Percentiles rank a stretch among this genome's conserved stretches.
Evolutionary conservation across 2,329 filamentous ascomycete species (phyloP).

Genomic region (Metarhizium humberi): DNA sequence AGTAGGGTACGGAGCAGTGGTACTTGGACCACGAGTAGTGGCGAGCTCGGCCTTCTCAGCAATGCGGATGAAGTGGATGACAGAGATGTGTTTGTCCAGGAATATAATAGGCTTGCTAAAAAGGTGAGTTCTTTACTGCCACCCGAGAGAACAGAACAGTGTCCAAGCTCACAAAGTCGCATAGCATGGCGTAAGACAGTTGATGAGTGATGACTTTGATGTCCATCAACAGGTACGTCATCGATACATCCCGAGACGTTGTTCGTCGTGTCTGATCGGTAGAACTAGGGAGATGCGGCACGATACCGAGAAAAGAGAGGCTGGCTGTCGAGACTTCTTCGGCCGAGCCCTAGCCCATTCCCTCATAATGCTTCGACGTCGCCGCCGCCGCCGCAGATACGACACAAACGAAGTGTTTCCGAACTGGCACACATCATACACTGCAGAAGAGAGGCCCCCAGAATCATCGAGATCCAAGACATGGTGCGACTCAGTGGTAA

Average conservation of each 20-base stretch:
- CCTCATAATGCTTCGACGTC: conserved; percentile 5
- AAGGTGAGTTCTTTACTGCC: conserved; percentile 31
- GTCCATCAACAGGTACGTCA: conserved; percentile 22
- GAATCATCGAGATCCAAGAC: conserved; percentile 43
- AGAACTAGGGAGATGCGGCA: conserved; percentile 11
- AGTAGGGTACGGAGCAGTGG: conserved; percentile 32
- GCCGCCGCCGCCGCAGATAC: conserved; percentile 9
- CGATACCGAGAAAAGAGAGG: conserved; percentile 20
- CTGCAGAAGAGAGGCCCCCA: conserved; percentile 33
- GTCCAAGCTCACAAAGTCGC: conserved; percentile 1
- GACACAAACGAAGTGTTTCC: conserved; percentile 44
- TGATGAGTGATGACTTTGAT: conserved; percentile 27
- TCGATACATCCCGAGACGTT: neutral
- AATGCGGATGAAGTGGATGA: conserved; percentile 42
- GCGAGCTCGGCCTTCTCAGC: conserved; percentile 34
- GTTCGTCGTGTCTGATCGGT: neutral
- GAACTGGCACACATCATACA: conserved; percentile 41
- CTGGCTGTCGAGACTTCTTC: conserved; percentile 30
- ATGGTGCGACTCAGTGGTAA: conserved; percentile 55
- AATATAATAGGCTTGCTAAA: conserved; percentile 52
- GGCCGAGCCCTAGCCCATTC: conserved; percentile 10
- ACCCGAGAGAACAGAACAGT: too few species aligned
- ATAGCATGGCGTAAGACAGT: conserved; percentile 43
- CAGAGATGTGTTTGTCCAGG: conserved; percentile 37
- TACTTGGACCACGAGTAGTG: conserved; percentile 50